Evolutionary conservation across 495 filamentous ascomycete genomes (phyloP).

Genomic region (Parachaetomium inaequale): DNA sequence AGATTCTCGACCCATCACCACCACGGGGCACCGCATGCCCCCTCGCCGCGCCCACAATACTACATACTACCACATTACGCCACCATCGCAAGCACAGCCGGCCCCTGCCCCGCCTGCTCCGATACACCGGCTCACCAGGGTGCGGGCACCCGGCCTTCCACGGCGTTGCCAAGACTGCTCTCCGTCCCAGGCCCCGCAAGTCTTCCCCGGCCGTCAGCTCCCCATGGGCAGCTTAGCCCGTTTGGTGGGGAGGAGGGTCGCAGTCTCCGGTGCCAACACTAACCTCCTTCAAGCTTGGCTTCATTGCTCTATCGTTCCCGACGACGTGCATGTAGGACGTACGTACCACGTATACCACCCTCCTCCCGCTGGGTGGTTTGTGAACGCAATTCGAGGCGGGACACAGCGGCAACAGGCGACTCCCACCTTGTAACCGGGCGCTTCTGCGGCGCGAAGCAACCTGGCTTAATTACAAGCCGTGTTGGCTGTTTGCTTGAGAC

Average conservation of each 20-base stretch:
- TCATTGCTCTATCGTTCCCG: neutral
- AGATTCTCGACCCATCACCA: conserved; percentile 2
- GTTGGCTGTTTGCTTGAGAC: neutral
- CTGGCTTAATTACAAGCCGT: neutral
- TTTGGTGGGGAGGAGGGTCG: neutral
- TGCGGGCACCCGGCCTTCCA: neutral
- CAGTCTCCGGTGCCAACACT: neutral
- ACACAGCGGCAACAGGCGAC: neutral
- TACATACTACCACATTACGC: neutral
- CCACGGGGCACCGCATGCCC: neutral
- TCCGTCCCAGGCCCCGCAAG: neutral
- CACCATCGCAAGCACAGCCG: neutral
- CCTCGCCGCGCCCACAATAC: no score
- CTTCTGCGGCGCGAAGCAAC: neutral
- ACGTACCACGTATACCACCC: neutral
- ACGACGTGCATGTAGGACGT: neutral
- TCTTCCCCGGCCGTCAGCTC: neutral
- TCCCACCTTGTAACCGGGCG: neutral
- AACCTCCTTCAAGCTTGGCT: neutral
- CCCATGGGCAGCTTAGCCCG: neutral
- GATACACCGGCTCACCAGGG: neutral
- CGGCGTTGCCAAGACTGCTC: neutral
- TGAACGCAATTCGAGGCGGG: neutral
- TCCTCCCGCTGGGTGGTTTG: neutral
- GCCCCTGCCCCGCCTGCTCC: neutral